Conservation (phyloP, 768 basidiomycete species). For the Lentinula edodes region DNA sequence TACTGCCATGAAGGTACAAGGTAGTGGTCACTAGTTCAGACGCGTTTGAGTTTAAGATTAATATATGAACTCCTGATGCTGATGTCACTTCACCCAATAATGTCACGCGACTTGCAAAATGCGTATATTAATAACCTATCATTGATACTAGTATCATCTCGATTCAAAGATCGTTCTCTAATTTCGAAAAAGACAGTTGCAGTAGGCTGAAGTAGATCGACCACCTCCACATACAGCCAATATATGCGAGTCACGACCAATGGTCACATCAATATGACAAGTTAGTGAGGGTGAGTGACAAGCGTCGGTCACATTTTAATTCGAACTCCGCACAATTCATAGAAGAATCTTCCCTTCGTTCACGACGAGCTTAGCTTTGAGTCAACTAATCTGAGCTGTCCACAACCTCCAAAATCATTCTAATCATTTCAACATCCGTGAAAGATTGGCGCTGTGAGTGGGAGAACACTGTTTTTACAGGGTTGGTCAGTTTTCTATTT, state of each 20-base stretch:
- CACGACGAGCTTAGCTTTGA: background rate
- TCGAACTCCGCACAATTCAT: background rate
- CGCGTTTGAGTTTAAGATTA: background rate
- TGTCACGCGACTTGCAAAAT: too few relatives aligned
- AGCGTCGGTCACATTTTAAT: background rate
- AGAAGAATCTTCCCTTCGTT: background rate
- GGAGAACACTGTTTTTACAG: background rate
- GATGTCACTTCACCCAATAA: too few relatives aligned
- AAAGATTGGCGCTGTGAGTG: background rate
- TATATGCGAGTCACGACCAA: too few relatives aligned
- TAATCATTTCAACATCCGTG: too few relatives aligned
- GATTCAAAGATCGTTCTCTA: too few relatives aligned
- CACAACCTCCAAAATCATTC: background rate
- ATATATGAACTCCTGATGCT: too few relatives aligned
- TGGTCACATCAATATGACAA: too few relatives aligned
- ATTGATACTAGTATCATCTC: too few relatives aligned
- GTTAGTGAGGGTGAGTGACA: background rate
- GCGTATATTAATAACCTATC: too few relatives aligned
- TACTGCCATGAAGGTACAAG: conserved; percentile 30
- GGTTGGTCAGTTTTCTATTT: conserved; percentile 1
- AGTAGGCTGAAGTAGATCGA: too few relatives aligned
- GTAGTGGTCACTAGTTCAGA: background rate
- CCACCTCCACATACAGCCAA: too few relatives aligned
- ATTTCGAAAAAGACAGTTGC: too few relatives aligned
- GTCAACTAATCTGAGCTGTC: background rate